Percentiles rank a stretch among this genome's conserved stretches.
These are phyloP conservation scores for Raphanus raphanistrum DNA, from an alignment of 345 rosid genomes.

Conservation along the genomic window DNA sequence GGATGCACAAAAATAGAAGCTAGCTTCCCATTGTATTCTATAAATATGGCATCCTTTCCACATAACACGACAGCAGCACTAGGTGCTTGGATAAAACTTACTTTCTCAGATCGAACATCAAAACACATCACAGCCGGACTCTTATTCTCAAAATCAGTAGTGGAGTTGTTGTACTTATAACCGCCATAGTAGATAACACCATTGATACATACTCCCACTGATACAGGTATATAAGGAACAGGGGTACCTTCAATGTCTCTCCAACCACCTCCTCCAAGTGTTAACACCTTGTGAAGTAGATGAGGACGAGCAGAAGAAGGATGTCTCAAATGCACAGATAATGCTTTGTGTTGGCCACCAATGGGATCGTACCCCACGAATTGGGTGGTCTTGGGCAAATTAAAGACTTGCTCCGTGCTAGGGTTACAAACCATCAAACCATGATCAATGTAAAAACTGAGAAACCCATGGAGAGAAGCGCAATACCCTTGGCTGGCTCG, in stretches of 20 bases:
- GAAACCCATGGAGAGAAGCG: not conserved
- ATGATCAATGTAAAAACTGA: not conserved
- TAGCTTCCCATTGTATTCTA: not conserved
- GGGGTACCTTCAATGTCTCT: slow-evolving; percentile 1
- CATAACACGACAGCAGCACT: not conserved
- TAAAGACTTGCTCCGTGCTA: not conserved
- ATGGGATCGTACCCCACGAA: not conserved
- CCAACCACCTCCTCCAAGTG: not conserved
- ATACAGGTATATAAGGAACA: not conserved
- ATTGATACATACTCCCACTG: not conserved
- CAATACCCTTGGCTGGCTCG: not conserved
- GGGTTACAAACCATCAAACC: not conserved
- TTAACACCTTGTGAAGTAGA: not conserved
- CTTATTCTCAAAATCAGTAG: not conserved
- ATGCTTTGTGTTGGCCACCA: not conserved
- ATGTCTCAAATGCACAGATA: not conserved
- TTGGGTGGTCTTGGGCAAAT: not conserved
- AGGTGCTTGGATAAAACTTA: slow-evolving; percentile 3
- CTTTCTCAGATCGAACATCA: not conserved
- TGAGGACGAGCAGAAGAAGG: not conserved
- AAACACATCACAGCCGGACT: not conserved
- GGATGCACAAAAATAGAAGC: not conserved
- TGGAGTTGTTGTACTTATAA: not conserved
- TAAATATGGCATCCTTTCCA: not conserved
- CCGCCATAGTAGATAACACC: not conserved